Evolutionary conservation across 176 grass and related monocot genomes (phyloP), one percentile per base, ranked within the genome.

Genomic region (Triticum dicoccoides): DNA sequence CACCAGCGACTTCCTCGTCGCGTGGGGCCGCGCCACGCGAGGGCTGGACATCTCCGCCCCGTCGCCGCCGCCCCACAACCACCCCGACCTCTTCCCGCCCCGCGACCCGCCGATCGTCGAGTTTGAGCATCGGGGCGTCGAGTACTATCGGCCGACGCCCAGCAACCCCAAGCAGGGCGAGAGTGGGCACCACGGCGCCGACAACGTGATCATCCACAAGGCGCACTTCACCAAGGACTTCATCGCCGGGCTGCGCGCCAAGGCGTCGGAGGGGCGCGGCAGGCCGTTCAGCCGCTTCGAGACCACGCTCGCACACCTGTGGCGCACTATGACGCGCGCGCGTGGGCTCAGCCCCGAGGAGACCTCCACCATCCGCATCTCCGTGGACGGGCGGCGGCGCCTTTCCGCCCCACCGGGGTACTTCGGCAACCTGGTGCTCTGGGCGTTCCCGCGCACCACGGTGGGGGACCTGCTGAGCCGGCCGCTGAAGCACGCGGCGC

Each of bases 161-260:
- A 4, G 44, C 32, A 8, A 6, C 29, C 0, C 21, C 3, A n/a
- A 33, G 20, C 38, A 80, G 9, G 34, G 56, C 15, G 73, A 65
- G 4, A 17, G 71, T 21, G 73, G 21, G 0, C 13, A 58, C 27
- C 49, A 77, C 33, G 51, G 65, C 69, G 61, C 44, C 7, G 73
- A 51, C 3, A 51, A 17, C 73, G 47, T 93, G 18, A 27, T 91
- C 6, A 83, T 97, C 77, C 91, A 89, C 64, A 92, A 91, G 76
- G 76, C 77, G 30, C 93, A 92, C 67, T 97, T 97, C 89, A 90
- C 86, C 29, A 88, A 87, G 49, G 89, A 97, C 18, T 97, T 97
- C 79, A 52, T 94, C 24, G 80, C 83, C 2, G 82, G 87, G 33
- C 86, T 95, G 9, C 86, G 87, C 5, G 71, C 86, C 21, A 38